A percentile compares a stretch with the other conserved stretches of the same genome.
phyloP scores from a whole-genome alignment of 78 protist genomes.

The Carpediemonas membranifera region DNA sequence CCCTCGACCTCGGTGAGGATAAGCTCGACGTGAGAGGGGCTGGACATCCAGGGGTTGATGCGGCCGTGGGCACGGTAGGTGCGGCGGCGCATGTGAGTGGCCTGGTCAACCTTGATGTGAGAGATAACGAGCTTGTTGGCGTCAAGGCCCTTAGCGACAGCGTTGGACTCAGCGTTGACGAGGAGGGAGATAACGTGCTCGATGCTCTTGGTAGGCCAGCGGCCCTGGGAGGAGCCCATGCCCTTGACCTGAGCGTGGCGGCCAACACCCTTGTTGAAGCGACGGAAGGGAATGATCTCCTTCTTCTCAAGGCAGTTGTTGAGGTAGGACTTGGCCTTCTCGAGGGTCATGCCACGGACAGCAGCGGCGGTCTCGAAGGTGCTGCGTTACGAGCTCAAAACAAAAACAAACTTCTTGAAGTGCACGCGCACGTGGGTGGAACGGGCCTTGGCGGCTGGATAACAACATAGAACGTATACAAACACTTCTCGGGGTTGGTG shows the following conservation, averaged over 20 bases:
- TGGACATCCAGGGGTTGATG: constrained; percentile 76
- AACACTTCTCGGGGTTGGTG: not conserved
- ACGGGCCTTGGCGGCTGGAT: constrained; percentile 56
- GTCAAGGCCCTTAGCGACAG: constrained; percentile 60
- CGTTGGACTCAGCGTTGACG: constrained; percentile 77
- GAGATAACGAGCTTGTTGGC: constrained; percentile 40
- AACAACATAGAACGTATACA: not conserved
- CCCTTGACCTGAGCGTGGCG: constrained; percentile 74
- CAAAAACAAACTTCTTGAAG: too few species aligned
- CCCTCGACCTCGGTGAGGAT: too few species aligned
- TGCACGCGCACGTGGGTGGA: constrained; percentile 73
- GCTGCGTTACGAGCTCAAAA: too few species aligned
- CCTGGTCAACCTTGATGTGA: constrained; percentile 75
- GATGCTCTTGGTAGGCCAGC: constrained; percentile 84
- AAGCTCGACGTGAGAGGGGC: constrained; percentile 81
- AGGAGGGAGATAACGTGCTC: constrained; percentile 57
- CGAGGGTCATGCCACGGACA: constrained; percentile 64
- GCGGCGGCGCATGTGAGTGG: constrained; percentile 72
- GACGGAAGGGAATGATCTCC: constrained; percentile 74
- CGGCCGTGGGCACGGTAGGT: constrained; percentile 96
- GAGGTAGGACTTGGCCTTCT: constrained; percentile 63
- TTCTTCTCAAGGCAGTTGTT: constrained; percentile 62
- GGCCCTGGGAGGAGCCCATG: constrained; percentile 47
- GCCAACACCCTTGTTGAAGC: constrained; percentile 73
- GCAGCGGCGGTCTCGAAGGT: constrained; percentile 79